Evolutionary conservation across 345 rosid species (phyloP), one percentile per base, ranked within the genome.

Genomic region (Noccaea bulbosa): DNA sequence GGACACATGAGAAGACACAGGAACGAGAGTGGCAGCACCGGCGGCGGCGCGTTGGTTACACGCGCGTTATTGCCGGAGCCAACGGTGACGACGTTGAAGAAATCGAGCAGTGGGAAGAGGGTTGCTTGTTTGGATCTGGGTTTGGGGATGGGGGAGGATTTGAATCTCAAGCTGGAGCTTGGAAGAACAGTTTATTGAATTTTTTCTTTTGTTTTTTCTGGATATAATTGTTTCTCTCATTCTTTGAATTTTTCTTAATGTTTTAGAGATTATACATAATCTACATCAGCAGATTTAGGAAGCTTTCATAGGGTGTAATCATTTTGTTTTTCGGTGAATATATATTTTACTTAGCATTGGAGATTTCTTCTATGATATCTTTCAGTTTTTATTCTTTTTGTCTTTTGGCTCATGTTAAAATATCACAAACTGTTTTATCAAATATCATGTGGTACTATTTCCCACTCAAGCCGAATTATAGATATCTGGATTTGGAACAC

Each of bases 1-100:
- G 98, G 98, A 3, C 98, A 93, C 74, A 93, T 93, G 98, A 86
- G 98, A 80, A 80, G 91, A 72, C 98, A 93, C 12, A 78, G 91
- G 8, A 77, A 72, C 65, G 73, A 72, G 39, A 15, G 11, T 55
- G 54, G 46, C 0, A 81, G 24, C 5, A 58, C 24, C 9, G 68
- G 62, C 7, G 68, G 62, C 7, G 76, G 54, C 22, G 65, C 77
- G 64, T 64, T 61, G 77, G 81, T 77, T 58, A 77, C 82, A 58
- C 82, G 77, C 30, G 57, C 77, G 24, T 64, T 86, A 6, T 63
- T 73, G 62, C 83, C 81, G n/a, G 62, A 78, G 14, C 79, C 86
- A 17, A 66, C 71, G 44, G 32, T 69, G 44, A 76, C 66, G 41
- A 76, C 75, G 12, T 33, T 90, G 89, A 88, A 83, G 78, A 90